Evolutionary conservation across 495 filamentous ascomycete genomes (phyloP), one percentile per base, ranked within the genome.

Genomic region (Penicillium taxi): DNA sequence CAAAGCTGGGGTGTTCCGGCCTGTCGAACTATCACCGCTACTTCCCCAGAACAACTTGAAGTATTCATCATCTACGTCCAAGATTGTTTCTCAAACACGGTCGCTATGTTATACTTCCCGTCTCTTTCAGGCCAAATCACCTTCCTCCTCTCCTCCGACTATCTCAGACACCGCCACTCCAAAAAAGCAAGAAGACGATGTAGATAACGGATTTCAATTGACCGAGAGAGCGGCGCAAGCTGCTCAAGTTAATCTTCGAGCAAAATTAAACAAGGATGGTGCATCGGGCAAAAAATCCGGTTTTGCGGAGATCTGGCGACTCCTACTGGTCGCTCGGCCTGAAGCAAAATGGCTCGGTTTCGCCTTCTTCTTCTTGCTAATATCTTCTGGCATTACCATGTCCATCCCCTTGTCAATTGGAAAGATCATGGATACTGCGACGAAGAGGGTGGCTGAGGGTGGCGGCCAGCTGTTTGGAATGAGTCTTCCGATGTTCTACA

Each of bases 351-450:
- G 80, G 57, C 77, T 98, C n/a, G 67, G 69, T 9, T 62, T 80
- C 18, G 91, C 91, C 0, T 87, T 96, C 50, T 58, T 81, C 35
- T 81, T 91, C 55, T 71, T 98, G 34, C 63, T 96, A 21, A 65
- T 94, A 29, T 95, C 90, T 2, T 95, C 88, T 4, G 67, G 74
- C 21, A 84, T 98, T 42, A 91, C 87, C 20, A 93, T 96, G 79
- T 85, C 86, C 4, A 84, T 98, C 38, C 91, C 91, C 12, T 90
- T 95, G 50, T 93, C 89, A 0, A 94, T 98, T 45, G 91, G 91
- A 16, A 88, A 85, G 60, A 91, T 98, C 35, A 72, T 98, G 56
- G 93, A 98, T 62, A 72, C 85, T 26, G 84, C 87, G 18, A 86
- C 83, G 0, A 81, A 58, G 60, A 68, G 42, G 38, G 63, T 36